Evolutionary conservation across 306 rosid genomes (phyloP), one percentile per base, ranked within the genome.

Genomic region (Cucurbita argyrosperma): DNA sequence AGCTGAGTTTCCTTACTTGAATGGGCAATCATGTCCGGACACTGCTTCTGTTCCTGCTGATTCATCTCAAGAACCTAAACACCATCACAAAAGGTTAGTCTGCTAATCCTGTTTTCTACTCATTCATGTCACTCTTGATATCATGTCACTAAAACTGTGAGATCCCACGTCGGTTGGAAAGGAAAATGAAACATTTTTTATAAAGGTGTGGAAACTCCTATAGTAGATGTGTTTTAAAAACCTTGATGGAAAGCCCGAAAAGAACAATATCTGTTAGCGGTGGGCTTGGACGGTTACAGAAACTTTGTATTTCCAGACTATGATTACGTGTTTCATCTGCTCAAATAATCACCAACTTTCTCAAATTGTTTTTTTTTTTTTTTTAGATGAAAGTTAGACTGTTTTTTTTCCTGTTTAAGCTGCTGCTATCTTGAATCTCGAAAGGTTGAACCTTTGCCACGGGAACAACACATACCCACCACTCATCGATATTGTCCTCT

Each of bases 1-100:
- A 38, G 37, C 65, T 63, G 86, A 85, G 74, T 80, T 80, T 70
- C 85, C 85, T 78, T 80, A 85, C 73, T 72, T 40, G 58, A 80
- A 85, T 74, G 82, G 76, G 56, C 87, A 85, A 77, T 66, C 79
- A 30, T 84, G 70, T 73, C 85, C 88, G 16, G 26, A 69, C 15
- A 55, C 6, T 58, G 53, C 47, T 56, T 74, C 79, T 42, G 77
- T 85, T 85, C 69, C 84, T 64, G 79, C 82, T 58, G 83, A 77
- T 64, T 58, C 90, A 77, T 74, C 87, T 75, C 35, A 30, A 30
- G 82, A 79, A 40, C 78, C 85, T 56, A 82, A 84, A 81, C 85
- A 72, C 66, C 87, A 90, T 76, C 83, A 85, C 77, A 87, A 89
- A 86, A 88, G 97, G 97, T 90, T 16, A 59, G 51, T 15, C 61